Conservation (phyloP, 345 rosid genomes). For the Euphorbia lathyris region DNA sequence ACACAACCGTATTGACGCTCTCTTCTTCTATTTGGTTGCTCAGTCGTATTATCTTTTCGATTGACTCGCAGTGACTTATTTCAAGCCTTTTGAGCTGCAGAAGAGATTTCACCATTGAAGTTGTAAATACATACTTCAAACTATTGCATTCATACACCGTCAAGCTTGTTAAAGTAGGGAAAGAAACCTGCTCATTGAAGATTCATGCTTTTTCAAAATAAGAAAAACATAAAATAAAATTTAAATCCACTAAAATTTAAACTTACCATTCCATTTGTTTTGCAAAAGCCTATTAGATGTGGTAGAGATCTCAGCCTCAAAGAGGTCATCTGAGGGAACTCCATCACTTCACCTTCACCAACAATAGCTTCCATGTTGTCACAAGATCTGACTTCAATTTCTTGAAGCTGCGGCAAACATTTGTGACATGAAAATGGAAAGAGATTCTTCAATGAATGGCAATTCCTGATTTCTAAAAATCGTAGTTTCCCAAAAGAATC, state of each 20-base stretch:
- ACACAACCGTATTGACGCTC: neutral
- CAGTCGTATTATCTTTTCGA: neutral
- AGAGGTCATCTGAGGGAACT: too few relatives aligned
- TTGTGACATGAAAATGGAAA: neutral
- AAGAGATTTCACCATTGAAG: neutral
- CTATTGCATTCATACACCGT: neutral
- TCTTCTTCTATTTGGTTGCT: neutral
- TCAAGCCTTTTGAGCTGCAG: neutral
- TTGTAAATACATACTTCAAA: too few relatives aligned
- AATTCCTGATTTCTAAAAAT: neutral
- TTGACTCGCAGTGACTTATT: neutral
- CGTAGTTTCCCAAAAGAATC: too few relatives aligned
- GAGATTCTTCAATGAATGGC: neutral
- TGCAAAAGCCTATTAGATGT: too few relatives aligned
- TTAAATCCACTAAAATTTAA: too few relatives aligned
- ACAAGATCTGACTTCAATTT: slow-evolving; percentile 14
- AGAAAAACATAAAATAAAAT: too few relatives aligned
- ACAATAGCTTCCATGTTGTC: slow-evolving; percentile 9
- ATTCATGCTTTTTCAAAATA: neutral
- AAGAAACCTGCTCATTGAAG: neutral
- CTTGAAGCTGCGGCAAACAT: slow-evolving; percentile 11
- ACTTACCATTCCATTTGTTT: too few relatives aligned
- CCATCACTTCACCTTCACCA: neutral
- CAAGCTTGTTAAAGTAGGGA: slow-evolving; percentile 8
- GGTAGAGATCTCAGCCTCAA: too few relatives aligned